Base-by-base conservation (phyloP, 176 grass and related monocot species). In the Lolium multiflorum region DNA sequence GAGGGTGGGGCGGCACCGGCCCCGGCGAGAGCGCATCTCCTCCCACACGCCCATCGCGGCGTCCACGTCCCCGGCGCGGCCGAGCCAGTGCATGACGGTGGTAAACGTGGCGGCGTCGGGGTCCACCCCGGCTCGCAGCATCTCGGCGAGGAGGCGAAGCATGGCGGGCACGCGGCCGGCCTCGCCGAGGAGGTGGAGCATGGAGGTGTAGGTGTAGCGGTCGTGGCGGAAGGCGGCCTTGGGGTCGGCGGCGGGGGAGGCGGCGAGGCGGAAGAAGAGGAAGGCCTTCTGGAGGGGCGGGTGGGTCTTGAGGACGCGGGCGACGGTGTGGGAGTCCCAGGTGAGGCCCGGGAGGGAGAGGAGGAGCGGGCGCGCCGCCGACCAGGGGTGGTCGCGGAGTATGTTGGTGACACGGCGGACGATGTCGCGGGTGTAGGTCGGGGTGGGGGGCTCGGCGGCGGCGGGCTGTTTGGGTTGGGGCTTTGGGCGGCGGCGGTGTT, bases 291-390 rank as follows among this genome's bases (percentile, higher is more conserved):
- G 75, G 72, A 93, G 88, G 0, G 91, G 94, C 14, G 94, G 94
- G 74, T 96, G 94, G 48, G 91, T 91, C 85, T 96, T 96, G 83
- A 96, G 91, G 61, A 96, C 81, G 78, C 94, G 91, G 48, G 92
- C 88, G 24, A 96, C 87, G 59, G 79, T 87, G 86, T 91, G 88
- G 84, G 94, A 96, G 59, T 96, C 91, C 94, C 91, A 96, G 48
- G 63, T 26, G 80, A 96, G 12, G 63, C 80, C 85, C 0, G 87
- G 84, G 9, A 96, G 84, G 73, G 69, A 76, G 17, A 84, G 87
- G 56, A 95, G 91, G 59, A 91, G 86, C 21, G 77, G 62, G 4
- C 71, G 72, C 71, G 91, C 91, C 24, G 56, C 56, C 56, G 76
- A 85, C 94, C 91, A 96, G 28, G 81, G 72, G 24, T 91, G 85